Evolutionary conservation across 2,329 filamentous ascomycete species (phyloP).

Genomic region (Chaetomiaceae sp.): DNA sequence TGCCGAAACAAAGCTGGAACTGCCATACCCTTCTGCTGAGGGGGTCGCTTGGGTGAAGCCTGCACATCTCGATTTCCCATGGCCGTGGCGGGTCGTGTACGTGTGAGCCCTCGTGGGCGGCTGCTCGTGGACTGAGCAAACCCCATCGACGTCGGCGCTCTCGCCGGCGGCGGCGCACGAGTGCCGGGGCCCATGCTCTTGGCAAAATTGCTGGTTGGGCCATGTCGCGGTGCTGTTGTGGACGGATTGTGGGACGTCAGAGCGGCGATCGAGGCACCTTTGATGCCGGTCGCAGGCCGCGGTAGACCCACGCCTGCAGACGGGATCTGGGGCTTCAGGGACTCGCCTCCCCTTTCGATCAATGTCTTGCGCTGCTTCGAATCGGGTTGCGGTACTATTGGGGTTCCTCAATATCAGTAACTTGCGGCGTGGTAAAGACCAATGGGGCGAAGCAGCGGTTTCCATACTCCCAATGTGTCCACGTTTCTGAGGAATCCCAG

Average conservation of each 20-base stretch:
- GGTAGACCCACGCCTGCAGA: constrained; percentile 36
- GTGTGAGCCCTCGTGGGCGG: constrained; percentile 35
- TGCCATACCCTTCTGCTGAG: constrained; percentile 36
- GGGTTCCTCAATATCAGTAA: constrained; percentile 10
- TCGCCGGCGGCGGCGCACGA: constrained; percentile 40
- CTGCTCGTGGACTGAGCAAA: constrained; percentile 42
- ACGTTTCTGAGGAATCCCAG: constrained; percentile 46
- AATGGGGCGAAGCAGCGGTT: neutral
- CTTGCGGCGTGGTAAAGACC: constrained; percentile 7
- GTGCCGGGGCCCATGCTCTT: constrained; percentile 50
- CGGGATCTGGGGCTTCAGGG: constrained; percentile 34
- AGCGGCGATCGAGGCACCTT: constrained; percentile 31
- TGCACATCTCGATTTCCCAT: constrained; percentile 31
- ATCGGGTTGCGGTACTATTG: constrained; percentile 46
- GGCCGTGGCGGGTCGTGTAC: constrained; percentile 36
- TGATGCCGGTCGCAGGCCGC: constrained; percentile 35
- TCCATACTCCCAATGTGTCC: constrained; percentile 27
- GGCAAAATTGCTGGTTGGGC: constrained; percentile 44
- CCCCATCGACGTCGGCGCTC: constrained; percentile 47
- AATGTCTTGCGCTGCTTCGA: constrained; percentile 57
- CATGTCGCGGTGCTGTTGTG: constrained; percentile 35
- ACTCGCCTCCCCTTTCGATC: constrained; percentile 49
- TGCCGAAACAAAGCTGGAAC: constrained; percentile 19
- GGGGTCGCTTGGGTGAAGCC: constrained; percentile 22
- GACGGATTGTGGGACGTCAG: constrained; percentile 27